Conservation (phyloP, 2,329 filamentous ascomycete genomes). For the Clarireedia sp. region DNA sequence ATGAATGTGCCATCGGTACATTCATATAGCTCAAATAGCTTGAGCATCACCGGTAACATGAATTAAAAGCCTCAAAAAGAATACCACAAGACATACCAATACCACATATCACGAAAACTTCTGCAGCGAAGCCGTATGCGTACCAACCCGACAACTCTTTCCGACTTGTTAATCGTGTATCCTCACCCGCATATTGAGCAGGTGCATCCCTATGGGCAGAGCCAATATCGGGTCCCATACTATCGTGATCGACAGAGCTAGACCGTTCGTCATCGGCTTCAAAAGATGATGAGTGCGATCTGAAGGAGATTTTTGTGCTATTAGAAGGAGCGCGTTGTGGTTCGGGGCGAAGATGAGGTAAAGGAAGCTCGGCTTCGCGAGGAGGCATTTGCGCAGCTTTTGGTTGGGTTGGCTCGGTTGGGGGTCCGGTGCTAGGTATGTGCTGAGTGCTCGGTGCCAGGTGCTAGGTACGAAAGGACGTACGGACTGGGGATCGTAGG, state of each 20-base stretch:
- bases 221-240: conserved; percentile 30
- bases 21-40: not conserved
- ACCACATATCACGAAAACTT: conserved; percentile 91
- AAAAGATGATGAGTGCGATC: conserved; percentile 52
- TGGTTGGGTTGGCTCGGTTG: not conserved
- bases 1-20: not conserved
- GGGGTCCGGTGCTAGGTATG: not conserved
- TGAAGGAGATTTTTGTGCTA: conserved; percentile 45
- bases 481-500: no score
- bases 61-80: not conserved
- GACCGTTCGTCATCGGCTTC: conserved; percentile 65
- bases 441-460: no score
- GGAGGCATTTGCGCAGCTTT: conserved; percentile 19
- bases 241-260: conserved; percentile 25
- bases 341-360: conserved; percentile 10
- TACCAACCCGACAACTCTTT: conserved; percentile 94
- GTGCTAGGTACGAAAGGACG: no score
- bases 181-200: conserved; percentile 67
- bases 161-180: conserved; percentile 76
- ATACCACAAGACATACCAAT: conserved; percentile 50
- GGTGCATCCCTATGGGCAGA: conserved; percentile 24
- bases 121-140: conserved; percentile 89
- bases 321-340: conserved; percentile 23
- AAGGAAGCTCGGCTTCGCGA: conserved; percentile 14
- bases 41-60: not conserved